These are phyloP conservation scores for Arachis monticola DNA, from an alignment of 331 rosid species.

Conservation along the genomic window DNA sequence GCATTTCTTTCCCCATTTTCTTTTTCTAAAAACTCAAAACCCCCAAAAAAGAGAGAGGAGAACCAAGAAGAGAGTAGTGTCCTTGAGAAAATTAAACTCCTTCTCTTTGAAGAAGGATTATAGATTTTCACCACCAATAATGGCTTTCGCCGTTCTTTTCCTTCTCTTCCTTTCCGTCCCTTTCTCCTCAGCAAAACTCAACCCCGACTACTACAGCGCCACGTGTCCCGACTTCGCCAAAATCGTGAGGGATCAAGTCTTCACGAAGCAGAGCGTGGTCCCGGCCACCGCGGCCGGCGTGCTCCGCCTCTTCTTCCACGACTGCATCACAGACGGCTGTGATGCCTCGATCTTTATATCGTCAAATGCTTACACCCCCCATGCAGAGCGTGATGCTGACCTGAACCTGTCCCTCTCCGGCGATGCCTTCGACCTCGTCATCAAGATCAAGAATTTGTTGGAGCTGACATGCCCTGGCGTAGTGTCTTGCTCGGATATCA, in stretches of 20 bases:
- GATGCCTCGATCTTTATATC: slow-evolving; percentile 50
- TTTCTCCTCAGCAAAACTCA: slow-evolving; percentile 37
- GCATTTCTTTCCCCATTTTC: neutral
- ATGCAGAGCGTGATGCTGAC: slow-evolving; percentile 61
- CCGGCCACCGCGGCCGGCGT: slow-evolving; percentile 50
- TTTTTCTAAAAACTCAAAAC: neutral
- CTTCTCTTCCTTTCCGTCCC: slow-evolving; percentile 41
- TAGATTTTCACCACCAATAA: neutral
- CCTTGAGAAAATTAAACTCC: neutral
- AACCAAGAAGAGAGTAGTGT: slow-evolving; percentile 1
- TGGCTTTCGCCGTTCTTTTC: slow-evolving; percentile 42
- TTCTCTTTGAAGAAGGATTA: slow-evolving; percentile 30
- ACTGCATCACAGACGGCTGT: slow-evolving; percentile 55
- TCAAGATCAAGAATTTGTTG: slow-evolving; percentile 49
- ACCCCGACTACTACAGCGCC: slow-evolving; percentile 41
- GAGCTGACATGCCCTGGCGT: slow-evolving; percentile 79
- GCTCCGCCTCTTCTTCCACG: slow-evolving; percentile 58
- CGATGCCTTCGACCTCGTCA: slow-evolving; percentile 69
- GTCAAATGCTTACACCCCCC: slow-evolving; percentile 43
- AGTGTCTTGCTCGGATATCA: slow-evolving; percentile 79
- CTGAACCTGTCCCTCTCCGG: slow-evolving; percentile 73
- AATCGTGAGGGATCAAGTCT: slow-evolving; percentile 33
- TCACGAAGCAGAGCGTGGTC: slow-evolving; percentile 31
- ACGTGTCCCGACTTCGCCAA: slow-evolving; percentile 50
- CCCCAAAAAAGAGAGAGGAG: slow-evolving; percentile 28